phyloP scores from a whole-genome alignment of 2,329 filamentous ascomycete species.

The Lecanicillium sp. region DNA sequence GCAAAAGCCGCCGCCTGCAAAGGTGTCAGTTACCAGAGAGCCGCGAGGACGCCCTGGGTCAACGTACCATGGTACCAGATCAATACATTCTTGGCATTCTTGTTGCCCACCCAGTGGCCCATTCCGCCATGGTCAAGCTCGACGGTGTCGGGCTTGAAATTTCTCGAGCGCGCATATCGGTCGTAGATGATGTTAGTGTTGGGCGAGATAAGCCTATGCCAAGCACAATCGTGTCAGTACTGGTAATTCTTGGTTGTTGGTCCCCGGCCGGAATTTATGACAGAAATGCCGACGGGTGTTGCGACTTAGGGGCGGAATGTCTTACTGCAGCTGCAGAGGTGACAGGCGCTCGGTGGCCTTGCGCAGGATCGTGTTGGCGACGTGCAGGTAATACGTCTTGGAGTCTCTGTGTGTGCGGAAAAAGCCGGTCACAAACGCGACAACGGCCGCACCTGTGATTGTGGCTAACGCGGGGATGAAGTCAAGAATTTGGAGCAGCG shows the following conservation, averaged over 20 bases:
- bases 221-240: neutral
- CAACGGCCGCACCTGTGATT: conserved; percentile 14
- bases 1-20: conserved; percentile 19
- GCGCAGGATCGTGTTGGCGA: conserved; percentile 20
- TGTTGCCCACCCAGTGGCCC: conserved; percentile 21
- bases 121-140: conserved; percentile 16
- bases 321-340: conserved; percentile 19
- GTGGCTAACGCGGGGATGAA: conserved; percentile 16
- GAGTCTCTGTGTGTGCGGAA: conserved; percentile 16
- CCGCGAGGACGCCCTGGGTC: too few relatives aligned
- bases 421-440: conserved; percentile 15
- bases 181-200: conserved; percentile 17
- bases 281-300: neutral
- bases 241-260: neutral
- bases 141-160: conserved; percentile 16
- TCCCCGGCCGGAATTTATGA: neutral
- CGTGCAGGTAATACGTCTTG: conserved; percentile 18
- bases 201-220: conserved; percentile 16
- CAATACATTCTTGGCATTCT: conserved; percentile 18
- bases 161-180: conserved; percentile 15
- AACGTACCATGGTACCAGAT: conserved; percentile 22
- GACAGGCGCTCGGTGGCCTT: conserved; percentile 16
- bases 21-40: neutral
- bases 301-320: neutral
- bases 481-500: conserved; percentile 16